These are phyloP conservation scores for Verticillium albo-atrum DNA, from an alignment of 2,329 filamentous ascomycete species.

Conservation along the genomic window DNA sequence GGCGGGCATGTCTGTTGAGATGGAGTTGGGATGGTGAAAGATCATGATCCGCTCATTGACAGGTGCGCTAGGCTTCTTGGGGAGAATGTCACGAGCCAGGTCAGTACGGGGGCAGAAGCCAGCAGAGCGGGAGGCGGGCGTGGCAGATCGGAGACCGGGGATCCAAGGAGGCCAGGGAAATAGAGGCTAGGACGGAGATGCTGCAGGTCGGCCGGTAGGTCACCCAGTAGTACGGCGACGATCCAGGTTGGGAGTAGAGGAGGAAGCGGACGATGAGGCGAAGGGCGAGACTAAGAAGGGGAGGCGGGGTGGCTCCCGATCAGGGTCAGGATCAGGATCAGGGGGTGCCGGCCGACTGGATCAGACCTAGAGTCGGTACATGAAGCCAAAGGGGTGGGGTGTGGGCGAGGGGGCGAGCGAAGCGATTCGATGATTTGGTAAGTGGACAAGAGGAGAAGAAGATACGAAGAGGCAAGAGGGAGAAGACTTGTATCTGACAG, in stretches of 20 bases:
- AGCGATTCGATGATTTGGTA: neutral
- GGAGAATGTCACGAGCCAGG: slow-evolving; percentile 16
- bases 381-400: too few relatives aligned
- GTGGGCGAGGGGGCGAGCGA: neutral
- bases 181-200: neutral
- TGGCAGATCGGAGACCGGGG: neutral
- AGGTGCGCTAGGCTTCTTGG: slow-evolving; percentile 13
- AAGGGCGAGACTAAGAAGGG: slow-evolving; percentile 1
- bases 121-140: neutral
- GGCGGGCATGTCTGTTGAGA: slow-evolving; percentile 9
- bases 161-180: neutral
- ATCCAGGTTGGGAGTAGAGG: slow-evolving; percentile 7
- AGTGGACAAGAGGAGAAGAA: neutral
- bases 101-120: slow-evolving; percentile 1
- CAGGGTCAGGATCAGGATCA: neutral
- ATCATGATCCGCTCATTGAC: slow-evolving; percentile 14
- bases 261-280: slow-evolving; percentile 2
- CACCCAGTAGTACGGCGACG: slow-evolving; percentile 6
- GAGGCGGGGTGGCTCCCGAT: neutral
- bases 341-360: neutral
- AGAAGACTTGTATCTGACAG: neutral
- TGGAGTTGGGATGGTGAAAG: slow-evolving; percentile 4
- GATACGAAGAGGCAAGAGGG: neutral
- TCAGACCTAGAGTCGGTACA: neutral
- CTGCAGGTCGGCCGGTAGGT: slow-evolving; percentile 7